Percentiles rank a stretch among this genome's conserved stretches.
phyloP scores from a whole-genome alignment of 2,329 filamentous ascomycete genomes.

The Sporothrix sp. region DNA sequence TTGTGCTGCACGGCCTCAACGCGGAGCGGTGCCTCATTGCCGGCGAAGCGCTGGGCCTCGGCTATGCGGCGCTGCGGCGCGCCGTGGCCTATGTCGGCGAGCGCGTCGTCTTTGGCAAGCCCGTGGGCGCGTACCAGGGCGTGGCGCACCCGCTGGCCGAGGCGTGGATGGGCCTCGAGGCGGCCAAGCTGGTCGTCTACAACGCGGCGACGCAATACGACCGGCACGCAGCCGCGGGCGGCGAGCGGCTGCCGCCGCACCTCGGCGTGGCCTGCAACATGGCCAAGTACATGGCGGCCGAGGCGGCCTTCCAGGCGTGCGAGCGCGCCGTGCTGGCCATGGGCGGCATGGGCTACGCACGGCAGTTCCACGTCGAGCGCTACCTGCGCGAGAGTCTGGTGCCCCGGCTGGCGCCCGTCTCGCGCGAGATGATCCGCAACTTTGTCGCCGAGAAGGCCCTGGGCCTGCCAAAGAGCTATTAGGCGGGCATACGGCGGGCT shows the following conservation, averaged over 20 bases:
- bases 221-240: neutral
- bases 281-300: conserved; percentile 61
- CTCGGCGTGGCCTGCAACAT: conserved; percentile 58
- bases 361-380: conserved; percentile 55
- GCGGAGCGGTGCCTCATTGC: conserved; percentile 66
- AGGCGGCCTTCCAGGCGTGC: conserved; percentile 53
- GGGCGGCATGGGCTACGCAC: conserved; percentile 57
- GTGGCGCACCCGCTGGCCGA: conserved; percentile 57
- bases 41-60: conserved; percentile 69
- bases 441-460: conserved; percentile 61
- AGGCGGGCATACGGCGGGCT: neutral
- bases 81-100: conserved; percentile 58
- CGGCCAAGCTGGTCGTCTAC: conserved; percentile 55
- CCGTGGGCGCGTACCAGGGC: conserved; percentile 57
- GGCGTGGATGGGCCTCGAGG: conserved; percentile 55
- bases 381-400: conserved; percentile 57
- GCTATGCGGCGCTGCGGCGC: conserved; percentile 58
- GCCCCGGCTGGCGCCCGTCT: conserved; percentile 54
- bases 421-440: conserved; percentile 67
- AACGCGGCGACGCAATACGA: conserved; percentile 57
- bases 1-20: conserved; percentile 72
- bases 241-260: conserved; percentile 31
- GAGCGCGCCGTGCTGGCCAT: conserved; percentile 50
- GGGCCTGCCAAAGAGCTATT: conserved; percentile 59
- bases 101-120: conserved; percentile 53